Evolutionary conservation across 164 flowering plant genomes (phyloP), one percentile per base, ranked within the genome.

Genomic region (Saururus chinensis): DNA sequence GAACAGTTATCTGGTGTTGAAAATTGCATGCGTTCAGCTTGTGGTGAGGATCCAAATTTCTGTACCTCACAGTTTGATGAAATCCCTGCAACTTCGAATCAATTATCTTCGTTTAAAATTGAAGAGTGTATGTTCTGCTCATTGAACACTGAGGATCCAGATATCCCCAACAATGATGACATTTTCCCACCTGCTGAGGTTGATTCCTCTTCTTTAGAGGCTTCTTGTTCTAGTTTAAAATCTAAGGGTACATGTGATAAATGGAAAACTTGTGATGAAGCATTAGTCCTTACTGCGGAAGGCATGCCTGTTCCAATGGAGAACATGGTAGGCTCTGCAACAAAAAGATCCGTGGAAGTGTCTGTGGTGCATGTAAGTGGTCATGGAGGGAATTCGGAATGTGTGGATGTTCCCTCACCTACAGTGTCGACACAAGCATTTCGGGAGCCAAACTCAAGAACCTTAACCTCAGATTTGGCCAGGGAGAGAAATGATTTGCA

Each of bases 91-190:
- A 49, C 78, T 42, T 59, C 63, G 52, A 35, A 57, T 35, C 53
- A 71, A 54, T 66, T 71, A 68, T 52, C 64, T 37, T 68, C 68
- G 53, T 84, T 75, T 51, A 80, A 79, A 57, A 45, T 24, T 26
- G 40, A 77, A 68, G 86, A 77, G 52, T 69, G 75, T 62, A 81
- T 81, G 40, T 72, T 68, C 68, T 92, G 98, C 69, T 13, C 63
- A 13, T 67, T 90, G 58, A 92, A 82, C 73, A 77, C 85, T 1
- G 95, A 86, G 73, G 92, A 88, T 64, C 78, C 74, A 37, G 87
- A 84, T 19, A 75, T 90, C 59, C 98, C 98, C 21, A 58, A 65
- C 77, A 92, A 88, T 76, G 88, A 86, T 72, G 82, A 83, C 71
- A 54, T 84, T 60, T 62, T 80, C 51, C 64, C 76, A 11, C 67